phyloP scores from a whole-genome alignment of 2,329 filamentous ascomycete genomes.

The Ophiostoma fasciatum region DNA sequence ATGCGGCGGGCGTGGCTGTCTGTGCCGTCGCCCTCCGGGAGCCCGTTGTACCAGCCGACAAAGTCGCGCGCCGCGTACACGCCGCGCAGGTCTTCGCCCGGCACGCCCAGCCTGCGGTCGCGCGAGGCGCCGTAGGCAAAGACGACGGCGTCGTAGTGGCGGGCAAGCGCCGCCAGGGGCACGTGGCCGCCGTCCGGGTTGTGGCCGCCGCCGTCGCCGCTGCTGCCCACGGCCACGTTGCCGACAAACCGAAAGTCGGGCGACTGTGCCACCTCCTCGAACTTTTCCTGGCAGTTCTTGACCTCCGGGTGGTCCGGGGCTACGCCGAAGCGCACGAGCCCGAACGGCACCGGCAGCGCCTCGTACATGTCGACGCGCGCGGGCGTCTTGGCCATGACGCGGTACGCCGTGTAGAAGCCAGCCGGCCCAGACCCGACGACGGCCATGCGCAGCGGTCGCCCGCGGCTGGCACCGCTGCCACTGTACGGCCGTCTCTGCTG shows the following conservation, averaged over 20 bases:
- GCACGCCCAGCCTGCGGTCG: slow-evolving; percentile 58
- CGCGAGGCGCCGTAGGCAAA: slow-evolving; percentile 86
- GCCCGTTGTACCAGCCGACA: slow-evolving; percentile 96
- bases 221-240: slow-evolving; percentile 61
- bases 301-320: slow-evolving; percentile 98
- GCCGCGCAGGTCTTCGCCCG: slow-evolving; percentile 63
- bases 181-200: slow-evolving; percentile 34
- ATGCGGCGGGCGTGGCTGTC: neutral
- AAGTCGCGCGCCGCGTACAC: slow-evolving; percentile 84
- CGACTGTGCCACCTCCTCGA: slow-evolving; percentile 72
- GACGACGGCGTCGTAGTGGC: slow-evolving; percentile 81
- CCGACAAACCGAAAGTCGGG: slow-evolving; percentile 81
- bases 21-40: slow-evolving; percentile 57
- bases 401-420: slow-evolving; percentile 86
- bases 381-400: slow-evolving; percentile 62
- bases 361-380: slow-evolving; percentile 92
- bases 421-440: slow-evolving; percentile 88
- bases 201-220: slow-evolving; percentile 19
- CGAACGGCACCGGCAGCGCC: slow-evolving; percentile 79
- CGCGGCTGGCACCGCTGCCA: too few species aligned
- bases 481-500: too few species aligned
- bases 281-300: slow-evolving; percentile 96
- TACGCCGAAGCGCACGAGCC: slow-evolving; percentile 83
- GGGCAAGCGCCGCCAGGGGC: slow-evolving; percentile 52
- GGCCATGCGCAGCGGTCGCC: slow-evolving; percentile 51